Evolutionary conservation across 2,329 filamentous ascomycete genomes (phyloP).

Genomic region (Alternaria solani): DNA sequence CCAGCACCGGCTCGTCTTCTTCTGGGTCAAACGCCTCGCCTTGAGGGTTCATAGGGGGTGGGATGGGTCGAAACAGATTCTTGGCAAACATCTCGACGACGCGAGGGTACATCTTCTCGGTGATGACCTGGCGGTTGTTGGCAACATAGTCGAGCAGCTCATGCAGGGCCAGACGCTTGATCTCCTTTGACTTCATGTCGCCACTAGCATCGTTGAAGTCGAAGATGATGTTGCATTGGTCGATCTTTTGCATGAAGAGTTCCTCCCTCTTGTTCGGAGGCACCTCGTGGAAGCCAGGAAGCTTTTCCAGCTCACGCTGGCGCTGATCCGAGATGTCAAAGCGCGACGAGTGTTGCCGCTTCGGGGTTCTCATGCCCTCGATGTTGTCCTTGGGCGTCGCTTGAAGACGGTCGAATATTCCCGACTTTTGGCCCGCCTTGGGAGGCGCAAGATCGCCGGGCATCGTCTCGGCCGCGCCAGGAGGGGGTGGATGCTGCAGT

Average conservation of each 20-base stretch:
- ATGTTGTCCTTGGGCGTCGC: constrained; percentile 96
- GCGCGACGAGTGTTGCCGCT: constrained; percentile 94
- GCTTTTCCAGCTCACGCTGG: constrained; percentile 90
- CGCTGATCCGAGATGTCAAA: constrained; percentile 96
- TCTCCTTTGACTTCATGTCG: constrained; percentile 99
- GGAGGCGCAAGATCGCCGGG: constrained; percentile 94
- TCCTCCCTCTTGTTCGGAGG: constrained; percentile 93
- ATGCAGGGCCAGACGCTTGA: constrained; percentile 94
- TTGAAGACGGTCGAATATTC: constrained; percentile 87
- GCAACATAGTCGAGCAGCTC: constrained; percentile 97
- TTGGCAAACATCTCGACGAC: constrained; percentile 99
- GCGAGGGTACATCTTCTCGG: constrained; percentile 97
- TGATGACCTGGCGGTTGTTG: constrained; percentile 98
- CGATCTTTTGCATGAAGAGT: constrained; percentile 99
- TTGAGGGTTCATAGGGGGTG: constrained; percentile 95
- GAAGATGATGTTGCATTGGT: constrained; percentile 99
- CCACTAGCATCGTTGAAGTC: constrained; percentile 98
- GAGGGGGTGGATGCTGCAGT: constrained; percentile 83
- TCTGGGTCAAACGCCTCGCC: constrained; percentile 98
- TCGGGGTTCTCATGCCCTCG: constrained; percentile 92
- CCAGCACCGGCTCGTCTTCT: constrained; percentile 96
- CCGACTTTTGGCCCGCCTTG: constrained; percentile 87
- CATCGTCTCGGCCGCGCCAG: constrained; percentile 96
- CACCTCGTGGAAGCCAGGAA: constrained; percentile 97
- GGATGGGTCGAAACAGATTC: constrained; percentile 96